Evolutionary conservation across 1,284 basidiomycete species (phyloP).

Genomic region (Ustilago trichophora): DNA sequence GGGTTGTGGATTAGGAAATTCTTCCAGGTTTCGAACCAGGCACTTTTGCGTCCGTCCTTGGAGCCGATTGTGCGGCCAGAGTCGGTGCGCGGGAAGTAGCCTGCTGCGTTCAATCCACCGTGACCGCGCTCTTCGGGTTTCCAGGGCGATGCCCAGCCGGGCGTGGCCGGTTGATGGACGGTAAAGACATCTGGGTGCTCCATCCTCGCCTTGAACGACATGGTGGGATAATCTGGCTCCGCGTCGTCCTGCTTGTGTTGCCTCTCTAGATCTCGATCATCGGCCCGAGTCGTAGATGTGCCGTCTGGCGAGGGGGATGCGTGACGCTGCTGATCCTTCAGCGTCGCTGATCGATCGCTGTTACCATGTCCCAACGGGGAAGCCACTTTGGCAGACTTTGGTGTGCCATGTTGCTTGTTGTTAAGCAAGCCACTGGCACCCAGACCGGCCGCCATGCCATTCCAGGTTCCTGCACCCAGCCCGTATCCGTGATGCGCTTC

Average conservation of each 20-base stretch:
- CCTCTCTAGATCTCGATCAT: conserved; percentile 31
- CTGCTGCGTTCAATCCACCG: conserved; percentile 33
- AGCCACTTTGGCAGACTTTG: conserved; percentile 3
- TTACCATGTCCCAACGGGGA: conserved; percentile 1
- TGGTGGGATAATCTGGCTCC: conserved; percentile 36
- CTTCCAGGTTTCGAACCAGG: conserved; percentile 51
- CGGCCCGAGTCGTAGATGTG: conserved; percentile 29
- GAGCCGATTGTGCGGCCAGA: conserved; percentile 34
- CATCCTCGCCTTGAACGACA: conserved; percentile 46
- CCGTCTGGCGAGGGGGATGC: conserved; percentile 35
- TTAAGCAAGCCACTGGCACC: conserved; percentile 47
- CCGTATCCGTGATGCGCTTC: conserved; percentile 30
- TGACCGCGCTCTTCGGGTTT: conserved; percentile 50
- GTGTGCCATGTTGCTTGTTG: conserved; percentile 10
- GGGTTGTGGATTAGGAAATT: conserved; percentile 65
- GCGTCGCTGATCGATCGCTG: not conserved
- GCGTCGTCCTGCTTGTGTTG: conserved; percentile 22
- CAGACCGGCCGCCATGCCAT: conserved; percentile 33
- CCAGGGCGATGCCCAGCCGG: conserved; percentile 62
- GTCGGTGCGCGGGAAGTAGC: conserved; percentile 54
- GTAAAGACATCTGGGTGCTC: conserved; percentile 49
- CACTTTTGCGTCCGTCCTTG: conserved; percentile 7
- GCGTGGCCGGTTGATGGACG: conserved; percentile 57
- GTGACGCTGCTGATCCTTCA: conserved; percentile 24
- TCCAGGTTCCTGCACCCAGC: conserved; percentile 22